These are phyloP conservation scores for Cladochytrium replicatum DNA, from an alignment of 192 early-diverging fungal genomes.

Conservation along the genomic window DNA sequence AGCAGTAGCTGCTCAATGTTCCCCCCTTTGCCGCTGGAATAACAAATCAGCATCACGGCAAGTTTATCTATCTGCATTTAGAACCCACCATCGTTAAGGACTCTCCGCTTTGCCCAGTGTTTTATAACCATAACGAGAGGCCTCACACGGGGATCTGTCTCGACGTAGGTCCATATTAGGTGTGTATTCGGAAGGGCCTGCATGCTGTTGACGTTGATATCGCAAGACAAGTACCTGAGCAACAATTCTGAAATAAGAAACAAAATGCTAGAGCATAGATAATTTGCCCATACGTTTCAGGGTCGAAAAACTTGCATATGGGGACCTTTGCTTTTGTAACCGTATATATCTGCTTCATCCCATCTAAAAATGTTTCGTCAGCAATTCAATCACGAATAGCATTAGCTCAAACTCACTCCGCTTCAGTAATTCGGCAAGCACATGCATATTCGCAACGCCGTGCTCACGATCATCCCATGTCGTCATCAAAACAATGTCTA, in stretches of 20 bases:
- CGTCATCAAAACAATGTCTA: slow-evolving; percentile 90
- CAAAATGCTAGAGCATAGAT: too few species aligned
- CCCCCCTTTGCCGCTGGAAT: slow-evolving; percentile 71
- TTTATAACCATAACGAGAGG: slow-evolving; percentile 90
- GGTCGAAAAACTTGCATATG: slow-evolving; percentile 87
- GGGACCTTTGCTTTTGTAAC: slow-evolving; percentile 84
- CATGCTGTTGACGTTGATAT: slow-evolving; percentile 91
- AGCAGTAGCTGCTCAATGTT: slow-evolving; percentile 88
- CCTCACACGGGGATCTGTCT: slow-evolving; percentile 75
- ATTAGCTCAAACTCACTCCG: neutral
- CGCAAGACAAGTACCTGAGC: slow-evolving; percentile 62
- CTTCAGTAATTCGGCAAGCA: slow-evolving; percentile 50
- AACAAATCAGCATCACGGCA: too few species aligned
- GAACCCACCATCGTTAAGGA: slow-evolving; percentile 74
- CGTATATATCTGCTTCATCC: slow-evolving; percentile 69
- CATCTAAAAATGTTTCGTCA: slow-evolving; percentile 47
- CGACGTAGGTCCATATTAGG: slow-evolving; percentile 83
- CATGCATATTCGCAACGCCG: slow-evolving; percentile 51
- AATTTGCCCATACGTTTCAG: too few species aligned
- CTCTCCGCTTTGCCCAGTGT: slow-evolving; percentile 78
- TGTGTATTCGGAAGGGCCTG: slow-evolving; percentile 81
- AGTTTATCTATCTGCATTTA: neutral
- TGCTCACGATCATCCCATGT: slow-evolving; percentile 64
- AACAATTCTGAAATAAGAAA: neutral
- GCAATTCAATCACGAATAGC: neutral